phyloP scores from a whole-genome alignment of 2,329 filamentous ascomycete species.

The Fusarium floridanum region DNA sequence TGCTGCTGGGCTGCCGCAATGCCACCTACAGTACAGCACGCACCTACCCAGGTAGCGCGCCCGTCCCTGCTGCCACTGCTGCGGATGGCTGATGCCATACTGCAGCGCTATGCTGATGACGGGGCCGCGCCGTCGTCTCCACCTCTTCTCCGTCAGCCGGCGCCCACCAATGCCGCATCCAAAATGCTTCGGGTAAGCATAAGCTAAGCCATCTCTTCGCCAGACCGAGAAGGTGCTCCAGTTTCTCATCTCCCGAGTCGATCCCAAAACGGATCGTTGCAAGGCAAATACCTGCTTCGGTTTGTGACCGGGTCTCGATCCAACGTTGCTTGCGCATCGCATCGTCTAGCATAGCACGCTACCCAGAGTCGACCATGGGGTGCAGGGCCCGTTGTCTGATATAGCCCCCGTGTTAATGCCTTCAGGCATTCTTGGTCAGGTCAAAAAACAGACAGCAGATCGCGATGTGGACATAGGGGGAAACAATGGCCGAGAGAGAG shows the following conservation, averaged over 20 bases:
- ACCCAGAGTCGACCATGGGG: constrained; percentile 8
- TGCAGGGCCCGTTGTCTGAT: constrained; percentile 32
- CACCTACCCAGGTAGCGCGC: constrained; percentile 18
- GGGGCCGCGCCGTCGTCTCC: constrained; percentile 40
- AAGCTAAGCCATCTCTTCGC: constrained; percentile 43
- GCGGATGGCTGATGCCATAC: constrained; percentile 36
- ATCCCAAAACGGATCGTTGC: constrained; percentile 34
- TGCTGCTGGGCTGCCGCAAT: not conserved
- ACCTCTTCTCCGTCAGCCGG: constrained; percentile 41
- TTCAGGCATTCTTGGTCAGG: constrained; percentile 14
- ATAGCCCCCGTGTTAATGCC: constrained; percentile 36
- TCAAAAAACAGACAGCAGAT: not conserved
- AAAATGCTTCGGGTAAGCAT: constrained; percentile 46
- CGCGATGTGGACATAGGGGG: constrained; percentile 16
- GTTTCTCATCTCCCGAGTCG: constrained; percentile 42
- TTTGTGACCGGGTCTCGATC: constrained; percentile 35
- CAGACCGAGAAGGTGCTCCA: constrained; percentile 38
- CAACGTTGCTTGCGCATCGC: constrained; percentile 17
- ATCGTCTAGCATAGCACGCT: constrained; percentile 14
- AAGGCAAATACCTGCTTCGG: constrained; percentile 31
- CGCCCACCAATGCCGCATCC: constrained; percentile 40
- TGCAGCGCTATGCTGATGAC: constrained; percentile 38
- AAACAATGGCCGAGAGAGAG: constrained; percentile 17
- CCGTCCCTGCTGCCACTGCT: constrained; percentile 23
- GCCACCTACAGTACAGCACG: not conserved